Conservation (phyloP, 352 stramenopile species). For the Phytophthora constricta region DNA sequence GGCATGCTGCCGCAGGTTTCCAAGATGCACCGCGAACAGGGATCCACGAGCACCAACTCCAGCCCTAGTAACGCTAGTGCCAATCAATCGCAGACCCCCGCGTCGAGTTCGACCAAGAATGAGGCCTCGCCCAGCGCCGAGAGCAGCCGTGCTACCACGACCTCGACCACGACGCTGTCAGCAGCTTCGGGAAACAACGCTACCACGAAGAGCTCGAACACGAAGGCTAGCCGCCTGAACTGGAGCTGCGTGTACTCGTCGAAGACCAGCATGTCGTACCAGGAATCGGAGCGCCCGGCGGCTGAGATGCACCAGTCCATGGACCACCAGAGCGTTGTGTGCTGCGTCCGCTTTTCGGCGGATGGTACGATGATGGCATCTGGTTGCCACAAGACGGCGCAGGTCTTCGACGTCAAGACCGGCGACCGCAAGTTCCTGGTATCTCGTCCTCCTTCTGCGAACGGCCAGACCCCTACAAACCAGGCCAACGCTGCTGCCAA, state of each 20-base stretch:
- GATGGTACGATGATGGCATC: constrained; percentile 89
- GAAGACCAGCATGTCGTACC: constrained; percentile 70
- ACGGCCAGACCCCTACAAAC: constrained; percentile 45
- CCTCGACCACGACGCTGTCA: constrained; percentile 31
- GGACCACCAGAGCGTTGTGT: constrained; percentile 90
- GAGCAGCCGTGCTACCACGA: constrained; percentile 29
- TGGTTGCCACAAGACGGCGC: constrained; percentile 86
- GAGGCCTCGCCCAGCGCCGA: constrained; percentile 27
- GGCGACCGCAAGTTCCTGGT: constrained; percentile 85
- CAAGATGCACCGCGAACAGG: constrained; percentile 69
- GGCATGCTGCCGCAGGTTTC: constrained; percentile 51
- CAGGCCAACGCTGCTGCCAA: constrained; percentile 56
- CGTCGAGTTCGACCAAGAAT: constrained; percentile 49
- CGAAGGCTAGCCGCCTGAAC: constrained; percentile 84
- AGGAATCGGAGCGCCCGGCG: constrained; percentile 80
- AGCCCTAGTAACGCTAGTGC: constrained; percentile 49
- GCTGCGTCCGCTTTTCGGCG: constrained; percentile 84
- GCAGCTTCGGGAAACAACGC: constrained; percentile 54
- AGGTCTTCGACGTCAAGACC: constrained; percentile 89
- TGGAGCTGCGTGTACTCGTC: constrained; percentile 87
- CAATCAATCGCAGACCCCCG: constrained; percentile 33
- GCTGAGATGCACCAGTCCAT: constrained; percentile 90
- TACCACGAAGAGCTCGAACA: constrained; percentile 78
- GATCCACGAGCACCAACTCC: constrained; percentile 54
- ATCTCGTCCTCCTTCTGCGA: constrained; percentile 63